Percentiles rank a stretch among this genome's conserved stretches.
These are phyloP conservation scores for Bathelium albidoporum DNA, from an alignment of 495 filamentous ascomycete genomes.

Conservation along the genomic window DNA sequence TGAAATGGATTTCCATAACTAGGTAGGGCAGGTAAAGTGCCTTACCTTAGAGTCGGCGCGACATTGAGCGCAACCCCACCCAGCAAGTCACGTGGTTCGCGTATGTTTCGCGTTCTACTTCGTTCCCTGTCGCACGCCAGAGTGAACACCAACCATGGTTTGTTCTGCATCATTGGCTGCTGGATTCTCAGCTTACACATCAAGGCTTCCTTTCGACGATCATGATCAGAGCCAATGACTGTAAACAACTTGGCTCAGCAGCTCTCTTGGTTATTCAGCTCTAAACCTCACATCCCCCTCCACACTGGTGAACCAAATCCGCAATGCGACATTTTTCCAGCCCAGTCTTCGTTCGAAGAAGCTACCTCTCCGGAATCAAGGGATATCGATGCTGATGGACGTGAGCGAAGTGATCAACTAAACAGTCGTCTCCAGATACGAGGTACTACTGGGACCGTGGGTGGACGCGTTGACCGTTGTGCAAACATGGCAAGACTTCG, in stretches of 20 bases:
- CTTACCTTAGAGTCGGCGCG: no score
- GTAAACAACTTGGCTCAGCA: conserved; percentile 51
- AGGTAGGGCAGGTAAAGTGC: no score
- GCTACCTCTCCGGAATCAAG: background rate
- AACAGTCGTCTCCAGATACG: background rate
- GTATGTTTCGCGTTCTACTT: background rate
- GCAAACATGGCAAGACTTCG: conserved; percentile 49
- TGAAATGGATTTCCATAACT: background rate
- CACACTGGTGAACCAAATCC: conserved; percentile 13
- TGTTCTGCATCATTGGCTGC: background rate
- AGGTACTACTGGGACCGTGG: background rate
- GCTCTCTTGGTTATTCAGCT: conserved; percentile 48
- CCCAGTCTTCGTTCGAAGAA: conserved; percentile 12
- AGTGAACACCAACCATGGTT: background rate
- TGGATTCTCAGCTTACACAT: no score
- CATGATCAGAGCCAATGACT: conserved; percentile 46
- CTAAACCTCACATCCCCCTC: conserved; percentile 33
- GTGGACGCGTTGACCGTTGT: conserved; percentile 7
- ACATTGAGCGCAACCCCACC: no score
- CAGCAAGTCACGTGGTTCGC: background rate
- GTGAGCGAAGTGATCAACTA: background rate
- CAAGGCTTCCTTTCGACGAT: background rate
- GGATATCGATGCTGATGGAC: background rate
- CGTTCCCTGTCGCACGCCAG: background rate
- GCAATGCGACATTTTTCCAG: conserved; percentile 13